Conservation (phyloP, 345 rosid species). For the Kernera saxatilis region DNA sequence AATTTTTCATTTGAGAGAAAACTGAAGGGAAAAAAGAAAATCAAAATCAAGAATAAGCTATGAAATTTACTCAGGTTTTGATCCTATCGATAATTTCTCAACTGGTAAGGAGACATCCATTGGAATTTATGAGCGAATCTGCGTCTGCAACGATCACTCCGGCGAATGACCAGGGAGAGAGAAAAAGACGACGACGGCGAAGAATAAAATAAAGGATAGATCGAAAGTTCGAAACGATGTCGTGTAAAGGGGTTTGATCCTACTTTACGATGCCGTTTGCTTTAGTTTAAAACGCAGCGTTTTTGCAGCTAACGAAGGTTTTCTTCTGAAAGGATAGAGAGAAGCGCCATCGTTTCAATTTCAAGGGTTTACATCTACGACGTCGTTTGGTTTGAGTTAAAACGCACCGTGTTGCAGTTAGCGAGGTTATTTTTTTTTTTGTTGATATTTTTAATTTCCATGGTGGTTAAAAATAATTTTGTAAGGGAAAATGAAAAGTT, state of each 20-base stretch:
- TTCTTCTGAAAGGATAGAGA: background rate
- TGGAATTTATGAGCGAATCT: background rate
- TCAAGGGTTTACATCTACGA: background rate
- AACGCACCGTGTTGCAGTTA: background rate
- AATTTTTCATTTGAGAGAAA: background rate
- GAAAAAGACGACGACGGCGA: background rate
- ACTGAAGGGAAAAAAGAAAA: background rate
- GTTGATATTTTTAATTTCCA: background rate
- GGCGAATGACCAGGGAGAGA: background rate
- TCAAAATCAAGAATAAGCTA: background rate
- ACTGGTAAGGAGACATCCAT: conserved; percentile 66
- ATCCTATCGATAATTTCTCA: conserved; percentile 45
- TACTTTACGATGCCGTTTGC: background rate
- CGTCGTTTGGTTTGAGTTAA: background rate
- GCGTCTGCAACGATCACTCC: conserved; percentile 13
- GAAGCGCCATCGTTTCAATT: background rate
- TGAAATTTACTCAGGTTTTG: conserved; percentile 31
- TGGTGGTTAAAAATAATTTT: background rate
- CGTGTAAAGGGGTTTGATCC: no score
- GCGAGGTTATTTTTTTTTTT: background rate
- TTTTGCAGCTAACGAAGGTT: background rate
- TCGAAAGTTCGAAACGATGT: no score
- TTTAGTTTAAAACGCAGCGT: background rate
- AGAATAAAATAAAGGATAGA: background rate
- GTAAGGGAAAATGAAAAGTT: background rate